These are phyloP conservation scores for Omphalotus olearius DNA, from an alignment of 1,284 basidiomycete genomes.

Conservation along the genomic window DNA sequence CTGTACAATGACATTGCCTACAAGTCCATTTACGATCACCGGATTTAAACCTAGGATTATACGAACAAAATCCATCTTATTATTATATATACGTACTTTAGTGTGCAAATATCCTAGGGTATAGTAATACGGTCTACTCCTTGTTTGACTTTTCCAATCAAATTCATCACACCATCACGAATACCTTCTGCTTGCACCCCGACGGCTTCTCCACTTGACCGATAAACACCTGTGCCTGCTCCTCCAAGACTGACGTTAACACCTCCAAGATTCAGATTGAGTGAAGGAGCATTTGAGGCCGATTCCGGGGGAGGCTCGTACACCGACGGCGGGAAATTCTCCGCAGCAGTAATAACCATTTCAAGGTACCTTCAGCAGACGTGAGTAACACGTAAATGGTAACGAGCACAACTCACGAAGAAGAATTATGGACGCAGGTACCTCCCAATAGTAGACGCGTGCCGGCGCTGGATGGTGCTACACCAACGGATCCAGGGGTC, in stretches of 20 bases:
- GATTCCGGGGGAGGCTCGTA: conserved; percentile 70
- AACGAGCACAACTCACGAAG: conserved; percentile 51
- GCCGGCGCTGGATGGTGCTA: conserved; percentile 50
- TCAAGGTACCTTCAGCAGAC: conserved; percentile 58
- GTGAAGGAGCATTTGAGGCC: conserved; percentile 60
- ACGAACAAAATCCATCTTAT: background rate
- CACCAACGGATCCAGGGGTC: conserved; percentile 42
- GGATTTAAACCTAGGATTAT: conserved; percentile 8
- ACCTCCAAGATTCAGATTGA: conserved; percentile 87
- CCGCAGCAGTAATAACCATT: conserved; percentile 64
- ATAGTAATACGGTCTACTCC: conserved; percentile 77
- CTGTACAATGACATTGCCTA: no score
- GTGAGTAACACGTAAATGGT: conserved; percentile 11
- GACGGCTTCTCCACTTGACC: conserved; percentile 67
- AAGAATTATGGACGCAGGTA: conserved; percentile 90
- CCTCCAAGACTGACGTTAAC: conserved; percentile 92
- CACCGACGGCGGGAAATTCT: conserved; percentile 57
- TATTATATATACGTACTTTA: conserved; percentile 1
- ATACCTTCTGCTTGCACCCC: conserved; percentile 80
- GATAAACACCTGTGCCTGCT: conserved; percentile 77
- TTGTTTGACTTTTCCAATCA: conserved; percentile 86
- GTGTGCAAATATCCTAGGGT: conserved; percentile 24
- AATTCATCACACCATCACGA: conserved; percentile 79
- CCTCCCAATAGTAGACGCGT: conserved; percentile 84
- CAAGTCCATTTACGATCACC: background rate